Evolutionary conservation across 2,329 filamentous ascomycete genomes (phyloP).

Genomic region (Zelopaecilomyces penicillatus): DNA sequence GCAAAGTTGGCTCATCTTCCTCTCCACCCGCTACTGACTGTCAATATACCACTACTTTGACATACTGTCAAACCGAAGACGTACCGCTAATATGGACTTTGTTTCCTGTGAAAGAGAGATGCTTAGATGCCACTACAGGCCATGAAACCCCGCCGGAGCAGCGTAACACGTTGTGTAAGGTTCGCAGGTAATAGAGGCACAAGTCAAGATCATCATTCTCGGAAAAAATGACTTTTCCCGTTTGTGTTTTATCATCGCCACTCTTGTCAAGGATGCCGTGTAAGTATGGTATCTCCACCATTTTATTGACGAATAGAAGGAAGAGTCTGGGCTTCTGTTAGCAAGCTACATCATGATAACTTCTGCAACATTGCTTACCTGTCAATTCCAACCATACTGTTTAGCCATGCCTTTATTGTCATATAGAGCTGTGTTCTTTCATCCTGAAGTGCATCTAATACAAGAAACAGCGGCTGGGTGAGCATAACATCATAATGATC

Average conservation of each 20-base stretch:
- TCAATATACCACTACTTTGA: conserved; percentile 12
- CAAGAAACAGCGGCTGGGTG: conserved; percentile 69
- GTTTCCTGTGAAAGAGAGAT: conserved; percentile 20
- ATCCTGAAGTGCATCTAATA: conserved; percentile 70
- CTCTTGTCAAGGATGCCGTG: conserved; percentile 11
- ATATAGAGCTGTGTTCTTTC: conserved; percentile 67
- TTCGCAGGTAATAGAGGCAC: conserved; percentile 69
- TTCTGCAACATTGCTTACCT: conserved; percentile 33
- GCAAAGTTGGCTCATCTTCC: conserved; percentile 51
- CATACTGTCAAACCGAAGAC: conserved; percentile 18
- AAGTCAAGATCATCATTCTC: conserved; percentile 64
- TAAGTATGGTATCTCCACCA: conserved; percentile 48
- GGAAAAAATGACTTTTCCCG: conserved; percentile 21
- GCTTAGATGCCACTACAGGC: conserved; percentile 58
- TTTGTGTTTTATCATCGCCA: conserved; percentile 10
- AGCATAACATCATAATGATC: conserved; percentile 66
- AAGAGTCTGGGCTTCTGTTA: conserved; percentile 41
- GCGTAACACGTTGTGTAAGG: conserved; percentile 63
- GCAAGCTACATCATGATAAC: background rate
- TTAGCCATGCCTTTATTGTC: conserved; percentile 73
- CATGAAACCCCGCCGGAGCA: conserved; percentile 61
- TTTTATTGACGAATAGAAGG: conserved; percentile 49
- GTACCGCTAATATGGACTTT: conserved; percentile 40
- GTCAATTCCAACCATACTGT: conserved; percentile 54
- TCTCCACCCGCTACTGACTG: conserved; percentile 35